phyloP scores from a whole-genome alignment of 176 grass and related monocot species.

The Bothriochloa decipiens region DNA sequence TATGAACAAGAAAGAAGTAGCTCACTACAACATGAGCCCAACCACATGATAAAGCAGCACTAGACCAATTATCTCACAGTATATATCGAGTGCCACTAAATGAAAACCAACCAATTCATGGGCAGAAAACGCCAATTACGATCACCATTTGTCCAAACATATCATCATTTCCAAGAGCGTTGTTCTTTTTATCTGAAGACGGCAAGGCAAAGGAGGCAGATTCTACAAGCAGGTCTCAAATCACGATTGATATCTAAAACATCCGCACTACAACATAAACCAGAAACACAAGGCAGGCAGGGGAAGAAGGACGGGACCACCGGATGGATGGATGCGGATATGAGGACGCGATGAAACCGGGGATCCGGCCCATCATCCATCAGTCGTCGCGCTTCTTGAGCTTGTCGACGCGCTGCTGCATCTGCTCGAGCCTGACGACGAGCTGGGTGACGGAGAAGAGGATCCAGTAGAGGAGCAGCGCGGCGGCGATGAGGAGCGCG shows the following conservation, averaged over 20 bases:
- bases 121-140: background rate
- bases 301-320: conserved; percentile 23
- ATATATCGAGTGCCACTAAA: background rate
- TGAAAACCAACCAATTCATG: background rate
- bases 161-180: background rate
- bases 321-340: background rate
- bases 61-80: background rate
- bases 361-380: background rate
- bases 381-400: conserved; percentile 74
- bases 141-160: background rate
- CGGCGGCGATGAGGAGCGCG: conserved; percentile 84
- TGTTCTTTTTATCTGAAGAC: conserved; percentile 17
- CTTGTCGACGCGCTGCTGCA: conserved; percentile 77
- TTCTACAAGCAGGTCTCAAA: conserved; percentile 19
- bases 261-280: conserved; percentile 8
- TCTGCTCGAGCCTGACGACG: conserved; percentile 70
- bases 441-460: conserved; percentile 80
- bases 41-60: background rate
- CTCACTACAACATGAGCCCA: background rate
- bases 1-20: background rate
- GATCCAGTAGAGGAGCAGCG: conserved; percentile 93
- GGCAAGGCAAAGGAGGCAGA: conserved; percentile 12
- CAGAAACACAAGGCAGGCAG: background rate
- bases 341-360: background rate
- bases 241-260: conserved; percentile 20